phyloP scores from a whole-genome alignment of 2,329 filamentous ascomycete species.

The Talaromyces sp. region DNA sequence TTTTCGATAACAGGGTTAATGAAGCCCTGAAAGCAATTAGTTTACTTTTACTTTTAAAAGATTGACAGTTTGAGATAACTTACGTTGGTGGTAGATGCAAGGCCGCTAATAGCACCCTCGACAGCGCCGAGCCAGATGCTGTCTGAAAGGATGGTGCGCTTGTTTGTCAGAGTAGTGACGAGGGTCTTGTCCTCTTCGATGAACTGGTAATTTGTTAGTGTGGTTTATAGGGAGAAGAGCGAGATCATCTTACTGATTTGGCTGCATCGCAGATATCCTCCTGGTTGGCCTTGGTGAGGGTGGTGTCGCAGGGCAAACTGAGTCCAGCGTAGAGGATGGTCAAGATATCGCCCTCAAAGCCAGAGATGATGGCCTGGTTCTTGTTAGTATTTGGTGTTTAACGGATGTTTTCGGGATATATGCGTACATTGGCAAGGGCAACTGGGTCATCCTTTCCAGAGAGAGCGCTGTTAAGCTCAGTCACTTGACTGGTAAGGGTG shows the following conservation, averaged over 20 bases:
- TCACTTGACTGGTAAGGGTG: background rate
- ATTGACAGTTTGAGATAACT: no score
- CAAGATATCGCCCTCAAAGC: background rate
- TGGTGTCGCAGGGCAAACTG: background rate
- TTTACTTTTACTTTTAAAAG: no score
- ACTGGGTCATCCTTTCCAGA: background rate
- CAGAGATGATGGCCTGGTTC: slow-evolving; percentile 1
- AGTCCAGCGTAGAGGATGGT: background rate
- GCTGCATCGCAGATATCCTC: slow-evolving; percentile 3
- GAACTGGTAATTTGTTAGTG: background rate
- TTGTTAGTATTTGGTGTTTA: background rate
- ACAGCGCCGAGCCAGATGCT: background rate
- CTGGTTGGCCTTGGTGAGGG: slow-evolving; percentile 2
- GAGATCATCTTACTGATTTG: background rate
- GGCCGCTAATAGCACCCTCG: background rate
- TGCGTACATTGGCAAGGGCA: background rate
- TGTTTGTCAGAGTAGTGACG: background rate
- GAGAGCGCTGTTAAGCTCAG: background rate
- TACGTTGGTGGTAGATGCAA: background rate
- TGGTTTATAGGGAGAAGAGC: no score
- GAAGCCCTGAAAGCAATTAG: slow-evolving; percentile 1
- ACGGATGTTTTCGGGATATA: no score
- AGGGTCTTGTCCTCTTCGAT: background rate
- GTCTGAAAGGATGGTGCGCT: background rate
- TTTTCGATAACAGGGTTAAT: background rate